A percentile compares a stretch with the other conserved stretches of the same genome.
Evolutionary conservation across 2,329 filamentous ascomycete genomes (phyloP).

Genomic region (Phialocephala subalpina): DNA sequence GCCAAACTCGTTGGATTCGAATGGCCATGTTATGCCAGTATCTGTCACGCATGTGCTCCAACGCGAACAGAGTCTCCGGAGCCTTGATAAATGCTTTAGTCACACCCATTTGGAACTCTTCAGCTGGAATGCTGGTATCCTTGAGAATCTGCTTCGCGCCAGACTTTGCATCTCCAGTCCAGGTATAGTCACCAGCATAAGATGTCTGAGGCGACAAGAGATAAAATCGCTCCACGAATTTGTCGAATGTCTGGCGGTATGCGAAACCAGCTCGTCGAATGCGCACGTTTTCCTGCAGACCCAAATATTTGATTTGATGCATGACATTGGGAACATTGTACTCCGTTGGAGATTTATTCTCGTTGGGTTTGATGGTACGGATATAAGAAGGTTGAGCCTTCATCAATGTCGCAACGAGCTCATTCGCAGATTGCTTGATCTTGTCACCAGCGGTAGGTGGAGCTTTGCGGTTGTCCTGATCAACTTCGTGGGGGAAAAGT

Average conservation of each 20-base stretch:
- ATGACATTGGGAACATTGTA: constrained; percentile 93
- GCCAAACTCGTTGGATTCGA: constrained; percentile 95
- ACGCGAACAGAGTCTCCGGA: constrained; percentile 92
- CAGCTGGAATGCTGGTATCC: constrained; percentile 92
- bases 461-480: constrained; percentile 93
- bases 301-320: constrained; percentile 98
- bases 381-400: constrained; percentile 98
- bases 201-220: constrained; percentile 92
- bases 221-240: constrained; percentile 98
- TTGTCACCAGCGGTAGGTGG: constrained; percentile 96
- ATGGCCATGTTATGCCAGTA: constrained; percentile 99
- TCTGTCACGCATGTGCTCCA: constrained; percentile 96
- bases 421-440: constrained; percentile 94
- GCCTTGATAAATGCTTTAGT: constrained; percentile 99
- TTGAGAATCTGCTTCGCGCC: constrained; percentile 93
- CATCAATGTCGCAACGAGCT: constrained; percentile 94
- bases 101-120: constrained; percentile 97
- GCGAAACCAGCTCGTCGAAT: constrained; percentile 97
- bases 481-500: constrained; percentile 90
- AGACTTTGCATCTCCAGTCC: constrained; percentile 86
- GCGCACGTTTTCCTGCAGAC: constrained; percentile 98
- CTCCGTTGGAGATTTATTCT: constrained; percentile 95
- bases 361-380: constrained; percentile 98
- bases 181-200: constrained; percentile 97
- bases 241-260: constrained; percentile 96